Percentiles rank a stretch among this genome's conserved stretches.
phyloP scores from a whole-genome alignment of 2,329 filamentous ascomycete species.

The Pseudocercospora cruenta region DNA sequence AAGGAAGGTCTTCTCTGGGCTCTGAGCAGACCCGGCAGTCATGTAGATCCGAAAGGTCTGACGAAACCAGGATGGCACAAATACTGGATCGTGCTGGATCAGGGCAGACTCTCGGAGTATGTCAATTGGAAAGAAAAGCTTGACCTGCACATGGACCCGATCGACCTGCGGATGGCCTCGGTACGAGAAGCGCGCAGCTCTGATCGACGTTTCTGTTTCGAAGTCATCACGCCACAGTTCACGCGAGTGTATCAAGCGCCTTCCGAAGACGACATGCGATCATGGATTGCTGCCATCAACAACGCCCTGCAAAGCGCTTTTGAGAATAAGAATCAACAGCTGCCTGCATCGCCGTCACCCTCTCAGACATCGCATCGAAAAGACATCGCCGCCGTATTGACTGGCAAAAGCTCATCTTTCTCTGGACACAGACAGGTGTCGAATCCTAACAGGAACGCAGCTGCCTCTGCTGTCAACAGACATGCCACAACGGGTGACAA shows the following conservation, averaged over 20 bases:
- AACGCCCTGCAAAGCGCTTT: constrained; percentile 96
- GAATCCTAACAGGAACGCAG: constrained; percentile 46
- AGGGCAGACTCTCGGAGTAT: constrained; percentile 95
- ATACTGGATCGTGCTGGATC: constrained; percentile 99
- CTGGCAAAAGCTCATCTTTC: constrained; percentile 82
- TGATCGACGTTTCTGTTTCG: constrained; percentile 94
- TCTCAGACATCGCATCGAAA: constrained; percentile 65
- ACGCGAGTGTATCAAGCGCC: constrained; percentile 97
- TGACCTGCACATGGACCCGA: constrained; percentile 96
- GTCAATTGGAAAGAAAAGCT: constrained; percentile 99
- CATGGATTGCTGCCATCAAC: constrained; percentile 95
- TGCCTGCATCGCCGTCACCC: constrained; percentile 46
- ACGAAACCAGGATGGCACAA: constrained; percentile 99
- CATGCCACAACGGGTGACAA: constrained; percentile 90
- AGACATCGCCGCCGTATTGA: constrained; percentile 90
- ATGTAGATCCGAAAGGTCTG: constrained; percentile 90
- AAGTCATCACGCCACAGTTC: constrained; percentile 95
- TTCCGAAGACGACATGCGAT: constrained; percentile 96
- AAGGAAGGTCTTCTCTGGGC: constrained; percentile 97
- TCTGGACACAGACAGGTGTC: constrained; percentile 57
- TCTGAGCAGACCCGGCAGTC: constrained; percentile 78
- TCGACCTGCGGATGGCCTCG: constrained; percentile 94
- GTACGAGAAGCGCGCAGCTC: constrained; percentile 94
- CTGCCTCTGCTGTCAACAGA: constrained; percentile 67
- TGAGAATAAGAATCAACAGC: constrained; percentile 67